These are phyloP conservation scores for Mantamonas sphyraenae DNA, from an alignment of 78 protist species.

Conservation along the genomic window DNA sequence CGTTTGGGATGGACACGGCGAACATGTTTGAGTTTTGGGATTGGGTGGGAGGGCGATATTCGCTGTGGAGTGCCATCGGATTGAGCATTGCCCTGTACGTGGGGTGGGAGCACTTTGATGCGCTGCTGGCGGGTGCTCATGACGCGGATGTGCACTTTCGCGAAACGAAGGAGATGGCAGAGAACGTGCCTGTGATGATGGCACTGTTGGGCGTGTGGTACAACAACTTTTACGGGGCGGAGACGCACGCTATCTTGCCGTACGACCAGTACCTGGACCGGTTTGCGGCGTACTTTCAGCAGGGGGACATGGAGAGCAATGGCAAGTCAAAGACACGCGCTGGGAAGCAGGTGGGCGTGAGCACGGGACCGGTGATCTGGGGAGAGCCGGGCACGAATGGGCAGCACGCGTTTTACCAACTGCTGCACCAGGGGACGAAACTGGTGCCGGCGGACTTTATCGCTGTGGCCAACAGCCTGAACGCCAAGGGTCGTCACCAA, in stretches of 20 bases:
- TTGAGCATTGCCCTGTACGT: conserved; percentile 68
- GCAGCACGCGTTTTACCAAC: conserved; percentile 96
- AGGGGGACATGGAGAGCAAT: conserved; percentile 82
- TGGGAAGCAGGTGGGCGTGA: conserved; percentile 27
- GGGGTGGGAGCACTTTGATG: conserved; percentile 74
- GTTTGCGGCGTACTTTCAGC: conserved; percentile 94
- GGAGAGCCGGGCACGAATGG: conserved; percentile 98
- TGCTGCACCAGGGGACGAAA: conserved; percentile 66
- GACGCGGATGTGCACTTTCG: conserved; percentile 92
- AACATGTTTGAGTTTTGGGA: conserved; percentile 97
- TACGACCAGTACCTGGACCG: conserved; percentile 90
- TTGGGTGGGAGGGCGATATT: conserved; percentile 95
- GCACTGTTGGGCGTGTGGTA: conserved; percentile 86
- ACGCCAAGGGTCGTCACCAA: conserved; percentile 73
- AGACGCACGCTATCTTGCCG: conserved; percentile 86
- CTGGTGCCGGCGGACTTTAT: conserved; percentile 86
- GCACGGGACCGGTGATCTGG: conserved; percentile 89
- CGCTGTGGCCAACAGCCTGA: conserved; percentile 61
- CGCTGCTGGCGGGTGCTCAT: conserved; percentile 85
- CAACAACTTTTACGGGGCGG: conserved; percentile 82
- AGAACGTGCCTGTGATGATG: conserved; percentile 75
- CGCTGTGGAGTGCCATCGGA: conserved; percentile 94
- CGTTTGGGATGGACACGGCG: conserved; percentile 83
- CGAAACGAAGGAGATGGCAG: conserved; percentile 42
- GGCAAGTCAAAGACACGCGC: conserved; percentile 53